Evolutionary conservation across 495 filamentous ascomycete species (phyloP), one percentile per base, ranked within the genome.

Genomic region (Aspergillus nidulans): DNA sequence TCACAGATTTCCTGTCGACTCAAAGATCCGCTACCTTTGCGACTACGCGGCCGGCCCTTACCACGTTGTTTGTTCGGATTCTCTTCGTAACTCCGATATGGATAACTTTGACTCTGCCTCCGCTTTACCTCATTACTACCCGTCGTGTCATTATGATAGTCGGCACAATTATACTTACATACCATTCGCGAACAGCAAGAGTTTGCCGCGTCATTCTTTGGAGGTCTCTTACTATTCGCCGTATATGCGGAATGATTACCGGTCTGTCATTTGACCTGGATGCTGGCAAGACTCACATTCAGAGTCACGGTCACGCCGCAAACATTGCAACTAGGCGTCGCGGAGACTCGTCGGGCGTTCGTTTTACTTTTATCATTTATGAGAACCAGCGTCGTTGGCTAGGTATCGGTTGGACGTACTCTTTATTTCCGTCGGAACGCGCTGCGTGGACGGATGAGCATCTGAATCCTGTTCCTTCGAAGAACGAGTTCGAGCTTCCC

Each of bases 301-400:
- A 77, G 45, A 70, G 72, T 24, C 69, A 71, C 34, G 70, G 76
- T 15, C 53, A 67, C 53, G 72, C 74, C 5, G 69, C 72, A 10
- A 73, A 74, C 30, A 70, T 81, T 10, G 73, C 79, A 19, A 75
- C 78, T 9, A 79, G 77, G n/a, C 71, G 79, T 15, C 71, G 77
- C 21, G 74, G 76, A 26, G 73, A 84, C 32, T 81, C 85, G 18
- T 77, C 87, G 0, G 91, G 91, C 9, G 88, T 99, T 4, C 85
- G 88, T 9, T 97, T 99, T 66, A 97, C 94, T 0, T 99, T 99
- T 58, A 87, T 92, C 46, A 79, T 97, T 2, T 97, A 89, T 63
- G 94, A 99, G 65, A 99, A 99, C 58, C 92, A 99, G 69, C 85
- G 94, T 21, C 83, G 94, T 36, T 99, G 94, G 94, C 69, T 97